These are phyloP conservation scores for Artomyces pyxidatus DNA, from an alignment of 768 basidiomycete genomes.

Conservation along the genomic window DNA sequence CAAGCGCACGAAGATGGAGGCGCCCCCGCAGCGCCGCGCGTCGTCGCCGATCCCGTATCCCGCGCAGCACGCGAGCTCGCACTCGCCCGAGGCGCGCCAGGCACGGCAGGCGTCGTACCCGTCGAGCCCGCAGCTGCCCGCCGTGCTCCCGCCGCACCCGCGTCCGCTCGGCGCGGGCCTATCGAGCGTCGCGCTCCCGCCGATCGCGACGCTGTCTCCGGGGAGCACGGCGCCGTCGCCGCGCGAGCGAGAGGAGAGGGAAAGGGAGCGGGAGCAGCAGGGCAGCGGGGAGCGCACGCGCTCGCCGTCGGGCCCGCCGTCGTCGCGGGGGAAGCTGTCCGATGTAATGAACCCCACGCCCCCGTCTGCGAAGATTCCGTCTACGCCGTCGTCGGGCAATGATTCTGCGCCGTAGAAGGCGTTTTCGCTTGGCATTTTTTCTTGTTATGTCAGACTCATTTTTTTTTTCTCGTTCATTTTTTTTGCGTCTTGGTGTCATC, in stretches of 20 bases:
- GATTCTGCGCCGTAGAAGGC: constrained; percentile 20
- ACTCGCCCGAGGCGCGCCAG: constrained; percentile 47
- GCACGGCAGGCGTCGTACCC: constrained; percentile 24
- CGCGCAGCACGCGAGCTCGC: constrained; percentile 61
- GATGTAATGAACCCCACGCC: constrained; percentile 47
- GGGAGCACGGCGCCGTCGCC: constrained; percentile 50
- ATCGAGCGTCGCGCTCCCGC: constrained; percentile 51
- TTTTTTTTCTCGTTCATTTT: background rate
- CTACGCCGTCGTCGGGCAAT: constrained; percentile 43
- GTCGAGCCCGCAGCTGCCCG: constrained; percentile 46
- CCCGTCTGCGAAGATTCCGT: constrained; percentile 41
- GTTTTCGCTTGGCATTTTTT: background rate
- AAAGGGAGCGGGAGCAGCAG: constrained; percentile 37
- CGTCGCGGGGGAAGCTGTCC: constrained; percentile 44
- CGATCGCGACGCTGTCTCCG: constrained; percentile 63
- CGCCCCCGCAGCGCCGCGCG: constrained; percentile 35
- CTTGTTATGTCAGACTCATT: background rate
- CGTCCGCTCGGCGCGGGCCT: constrained; percentile 56
- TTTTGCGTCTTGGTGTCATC: background rate
- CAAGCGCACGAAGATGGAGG: constrained; percentile 61
- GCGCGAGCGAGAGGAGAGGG: constrained; percentile 36
- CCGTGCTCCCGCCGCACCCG: constrained; percentile 66
- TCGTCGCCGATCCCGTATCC: constrained; percentile 55
- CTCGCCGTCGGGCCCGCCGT: constrained; percentile 34
- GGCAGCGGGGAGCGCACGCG: constrained; percentile 29